Conservation (phyloP, 352 stramenopile species). For the Globisporangium viniferum region DNA sequence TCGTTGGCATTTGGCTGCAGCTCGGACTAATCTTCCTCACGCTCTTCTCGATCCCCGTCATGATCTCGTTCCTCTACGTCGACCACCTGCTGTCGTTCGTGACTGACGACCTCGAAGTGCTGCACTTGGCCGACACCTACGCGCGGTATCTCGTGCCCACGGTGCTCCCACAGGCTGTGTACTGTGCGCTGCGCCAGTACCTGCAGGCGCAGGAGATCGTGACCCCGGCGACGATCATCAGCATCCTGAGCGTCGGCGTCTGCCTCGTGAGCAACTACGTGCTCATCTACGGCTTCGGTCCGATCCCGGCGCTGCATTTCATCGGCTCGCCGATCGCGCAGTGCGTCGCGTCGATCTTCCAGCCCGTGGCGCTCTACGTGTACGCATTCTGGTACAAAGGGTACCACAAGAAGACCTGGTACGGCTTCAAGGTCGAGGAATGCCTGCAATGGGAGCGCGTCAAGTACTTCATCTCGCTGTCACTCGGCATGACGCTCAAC, state of each 20-base stretch:
- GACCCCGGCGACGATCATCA: slow-evolving; percentile 75
- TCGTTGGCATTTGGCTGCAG: slow-evolving; percentile 80
- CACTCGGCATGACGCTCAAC: slow-evolving; percentile 76
- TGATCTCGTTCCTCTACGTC: slow-evolving; percentile 83
- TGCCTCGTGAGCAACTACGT: slow-evolving; percentile 70
- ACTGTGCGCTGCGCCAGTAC: slow-evolving; percentile 76
- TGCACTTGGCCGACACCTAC: slow-evolving; percentile 62
- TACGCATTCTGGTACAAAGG: slow-evolving; percentile 82
- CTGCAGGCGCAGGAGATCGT: slow-evolving; percentile 81
- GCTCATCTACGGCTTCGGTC: slow-evolving; percentile 75
- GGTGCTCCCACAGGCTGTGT: slow-evolving; percentile 67
- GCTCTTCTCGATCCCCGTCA: slow-evolving; percentile 65
- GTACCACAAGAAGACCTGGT: slow-evolving; percentile 82
- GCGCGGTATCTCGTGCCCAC: slow-evolving; percentile 53
- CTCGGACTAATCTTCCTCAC: slow-evolving; percentile 68
- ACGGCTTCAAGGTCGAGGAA: slow-evolving; percentile 47
- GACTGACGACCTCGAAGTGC: slow-evolving; percentile 60
- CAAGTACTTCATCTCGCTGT: slow-evolving; percentile 59
- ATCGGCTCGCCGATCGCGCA: slow-evolving; percentile 74
- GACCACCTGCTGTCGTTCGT: slow-evolving; percentile 62
- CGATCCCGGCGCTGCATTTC: slow-evolving; percentile 58
- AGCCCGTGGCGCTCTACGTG: slow-evolving; percentile 56
- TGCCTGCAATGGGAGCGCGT: slow-evolving; percentile 67
- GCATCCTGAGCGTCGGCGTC: slow-evolving; percentile 59
- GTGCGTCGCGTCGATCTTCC: slow-evolving; percentile 66